These are phyloP conservation scores for Trichoderma koningii DNA, from an alignment of 2,329 filamentous ascomycete genomes.

Conservation along the genomic window DNA sequence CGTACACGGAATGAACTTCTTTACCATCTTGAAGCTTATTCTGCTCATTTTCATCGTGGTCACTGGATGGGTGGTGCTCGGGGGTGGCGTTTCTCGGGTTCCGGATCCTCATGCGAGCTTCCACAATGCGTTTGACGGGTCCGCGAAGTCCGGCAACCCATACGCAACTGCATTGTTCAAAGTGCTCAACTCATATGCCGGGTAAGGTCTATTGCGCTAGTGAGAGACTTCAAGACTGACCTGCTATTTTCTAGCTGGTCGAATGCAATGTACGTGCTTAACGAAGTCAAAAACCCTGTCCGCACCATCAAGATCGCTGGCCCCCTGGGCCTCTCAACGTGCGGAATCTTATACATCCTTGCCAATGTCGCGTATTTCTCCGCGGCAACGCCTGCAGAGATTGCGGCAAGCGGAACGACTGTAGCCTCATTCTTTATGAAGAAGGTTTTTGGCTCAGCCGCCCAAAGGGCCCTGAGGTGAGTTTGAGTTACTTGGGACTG, in stretches of 20 bases:
- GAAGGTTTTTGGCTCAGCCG: constrained; percentile 29
- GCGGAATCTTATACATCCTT: constrained; percentile 29
- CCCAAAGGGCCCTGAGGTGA: constrained; percentile 29
- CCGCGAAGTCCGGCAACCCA: constrained; percentile 26
- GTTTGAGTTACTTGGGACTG: background rate
- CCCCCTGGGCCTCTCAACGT: constrained; percentile 29
- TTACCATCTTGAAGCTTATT: constrained; percentile 28
- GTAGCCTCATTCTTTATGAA: constrained; percentile 31
- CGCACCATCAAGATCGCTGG: constrained; percentile 31
- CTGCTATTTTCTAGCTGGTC: constrained; percentile 21
- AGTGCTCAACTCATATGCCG: constrained; percentile 29
- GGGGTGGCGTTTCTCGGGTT: constrained; percentile 27
- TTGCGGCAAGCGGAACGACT: constrained; percentile 29
- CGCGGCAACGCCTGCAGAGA: constrained; percentile 28
- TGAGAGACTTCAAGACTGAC: no score
- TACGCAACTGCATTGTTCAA: constrained; percentile 31
- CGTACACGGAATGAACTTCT: constrained; percentile 31
- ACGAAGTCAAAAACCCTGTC: constrained; percentile 29
- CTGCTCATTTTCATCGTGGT: constrained; percentile 29
- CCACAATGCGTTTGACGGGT: constrained; percentile 28
- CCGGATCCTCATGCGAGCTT: constrained; percentile 30
- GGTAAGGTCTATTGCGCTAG: constrained; percentile 3
- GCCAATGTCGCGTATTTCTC: constrained; percentile 31
- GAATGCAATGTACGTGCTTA: constrained; percentile 31
- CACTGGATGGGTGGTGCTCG: constrained; percentile 30